Conservation (phyloP, 2,329 filamentous ascomycete species). For the Curvularia sp. region DNA sequence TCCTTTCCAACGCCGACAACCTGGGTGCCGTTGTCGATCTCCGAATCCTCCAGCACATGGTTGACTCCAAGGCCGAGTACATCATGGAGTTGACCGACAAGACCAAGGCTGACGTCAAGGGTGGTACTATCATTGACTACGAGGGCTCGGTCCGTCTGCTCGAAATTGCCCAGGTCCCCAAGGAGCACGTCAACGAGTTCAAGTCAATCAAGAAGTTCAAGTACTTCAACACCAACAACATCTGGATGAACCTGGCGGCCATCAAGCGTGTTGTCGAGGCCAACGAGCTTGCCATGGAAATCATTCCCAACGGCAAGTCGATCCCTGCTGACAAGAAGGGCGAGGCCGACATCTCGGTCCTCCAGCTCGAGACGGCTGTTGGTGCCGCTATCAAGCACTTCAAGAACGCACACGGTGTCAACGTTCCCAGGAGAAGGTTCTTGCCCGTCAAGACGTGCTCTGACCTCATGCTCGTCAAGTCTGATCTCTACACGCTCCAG, state of each 20-base stretch:
- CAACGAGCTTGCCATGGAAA: conserved; percentile 98
- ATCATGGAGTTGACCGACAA: conserved; percentile 99
- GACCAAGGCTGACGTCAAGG: conserved; percentile 99
- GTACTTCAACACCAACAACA: conserved; percentile 99
- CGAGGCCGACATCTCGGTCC: conserved; percentile 95
- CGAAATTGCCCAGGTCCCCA: conserved; percentile 98
- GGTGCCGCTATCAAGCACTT: conserved; percentile 99
- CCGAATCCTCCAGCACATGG: conserved; percentile 99
- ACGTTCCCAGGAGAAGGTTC: conserved; percentile 96
- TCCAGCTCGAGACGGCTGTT: conserved; percentile 98
- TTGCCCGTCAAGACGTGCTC: conserved; percentile 99
- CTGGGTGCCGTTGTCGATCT: conserved; percentile 96
- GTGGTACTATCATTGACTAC: conserved; percentile 99
- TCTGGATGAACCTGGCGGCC: conserved; percentile 97
- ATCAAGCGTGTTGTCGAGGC: conserved; percentile 99
- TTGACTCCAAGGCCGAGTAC: conserved; percentile 95
- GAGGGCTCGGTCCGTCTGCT: conserved; percentile 95
- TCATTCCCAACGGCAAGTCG: conserved; percentile 98
- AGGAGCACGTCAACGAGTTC: conserved; percentile 99
- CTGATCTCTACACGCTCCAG: conserved; percentile 97
- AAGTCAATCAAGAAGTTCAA: conserved; percentile 99
- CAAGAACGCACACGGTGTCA: conserved; percentile 97
- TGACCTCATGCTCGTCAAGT: conserved; percentile 99
- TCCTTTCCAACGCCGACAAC: conserved; percentile 99
- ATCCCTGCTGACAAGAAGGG: conserved; percentile 99